Percentiles rank a stretch among this genome's conserved stretches.
Conservation (phyloP, 768 basidiomycete genomes). For the Mrakia gelida region DNA sequence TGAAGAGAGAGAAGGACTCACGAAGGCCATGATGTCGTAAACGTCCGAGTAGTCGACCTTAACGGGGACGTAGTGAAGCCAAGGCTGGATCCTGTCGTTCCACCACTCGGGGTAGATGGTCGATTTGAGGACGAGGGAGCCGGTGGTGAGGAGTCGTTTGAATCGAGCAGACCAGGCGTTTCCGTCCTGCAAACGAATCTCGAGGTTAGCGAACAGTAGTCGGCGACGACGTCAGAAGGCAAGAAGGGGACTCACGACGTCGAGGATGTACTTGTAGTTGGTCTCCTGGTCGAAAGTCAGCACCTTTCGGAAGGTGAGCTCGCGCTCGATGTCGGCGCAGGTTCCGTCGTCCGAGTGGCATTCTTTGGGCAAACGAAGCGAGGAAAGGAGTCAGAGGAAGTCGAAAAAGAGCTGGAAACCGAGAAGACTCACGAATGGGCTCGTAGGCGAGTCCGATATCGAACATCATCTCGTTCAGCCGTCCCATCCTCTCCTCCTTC, state of each 20-base stretch:
- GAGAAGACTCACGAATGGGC: constrained; percentile 33
- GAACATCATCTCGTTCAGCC: constrained; percentile 31
- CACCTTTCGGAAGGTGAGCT: constrained; percentile 21
- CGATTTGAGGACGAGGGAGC: constrained; percentile 42
- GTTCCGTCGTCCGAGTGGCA: constrained; percentile 38
- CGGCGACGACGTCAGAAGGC: not conserved
- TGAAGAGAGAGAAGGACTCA: not conserved
- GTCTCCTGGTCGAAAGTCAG: constrained; percentile 27
- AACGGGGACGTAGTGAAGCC: constrained; percentile 60
- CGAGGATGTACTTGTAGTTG: constrained; percentile 25
- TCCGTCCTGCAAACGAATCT: constrained; percentile 36
- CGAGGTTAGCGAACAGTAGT: not conserved
- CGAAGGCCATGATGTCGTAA: constrained; percentile 64
- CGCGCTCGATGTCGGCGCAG: constrained; percentile 32
- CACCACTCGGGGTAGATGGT: constrained; percentile 37
- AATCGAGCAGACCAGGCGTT: constrained; percentile 46
- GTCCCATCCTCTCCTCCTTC: not conserved
- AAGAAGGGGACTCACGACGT: constrained; percentile 25
- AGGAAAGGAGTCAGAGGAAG: not conserved
- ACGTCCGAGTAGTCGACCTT: constrained; percentile 61
- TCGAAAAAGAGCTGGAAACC: not conserved
- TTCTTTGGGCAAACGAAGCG: not conserved
- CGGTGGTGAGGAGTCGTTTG: constrained; percentile 44
- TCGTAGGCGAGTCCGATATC: constrained; percentile 39
- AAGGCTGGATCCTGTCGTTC: constrained; percentile 29